Evolutionary conservation across 2,329 filamentous ascomycete genomes (phyloP), one percentile per base, ranked within the genome.

Genomic region (Karstenula rhodostoma): DNA sequence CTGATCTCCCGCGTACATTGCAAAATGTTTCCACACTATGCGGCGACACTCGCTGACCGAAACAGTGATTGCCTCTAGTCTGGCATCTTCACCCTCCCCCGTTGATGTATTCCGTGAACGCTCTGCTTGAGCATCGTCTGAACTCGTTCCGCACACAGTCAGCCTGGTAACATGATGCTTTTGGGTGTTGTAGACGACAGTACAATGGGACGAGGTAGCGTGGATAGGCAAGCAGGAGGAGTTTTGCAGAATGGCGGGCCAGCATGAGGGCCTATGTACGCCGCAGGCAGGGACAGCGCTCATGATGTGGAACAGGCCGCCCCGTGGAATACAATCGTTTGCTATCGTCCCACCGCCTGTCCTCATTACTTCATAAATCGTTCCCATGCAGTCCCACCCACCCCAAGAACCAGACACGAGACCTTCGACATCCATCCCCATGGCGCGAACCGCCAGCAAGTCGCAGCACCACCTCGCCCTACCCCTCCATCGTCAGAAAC

Each of bases 11-110:
- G 61, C 65, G 48, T 56, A 58, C 44, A 9, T 60, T 54, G 60
- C 50, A 49, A 61, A 62, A 43, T 51, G 23, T n/a, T 48, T 66
- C 62, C 64, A 62, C 66, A 58, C 59, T 19, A 56, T 52, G 57
- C 50, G 57, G 50, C 68, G 71, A 77, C 70, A 73, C 70, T 71
- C 55, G 67, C 61, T 76, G 69, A 72, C 71, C 35, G 27, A 35
- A 48, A 40, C 77, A 98, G 95, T 99, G 80, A 93, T 94, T 76
- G 98, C 95, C 74, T 95, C 99, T 8, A 15, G 17, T 4, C 17
- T 40, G 4, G 37, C 2, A 15, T 40, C 37, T 40, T 17, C 13
- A 9, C 3, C 17, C 17, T 19, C 7, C 3, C 33, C 15, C 33
- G 33, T 13, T 6, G 17, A 6, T 17, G 7, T 40, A 40, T 15